Evolutionary conservation across 2,329 filamentous ascomycete species (phyloP), one percentile per base, ranked within the genome.

Genomic region (Colletotrichum cuscutae): DNA sequence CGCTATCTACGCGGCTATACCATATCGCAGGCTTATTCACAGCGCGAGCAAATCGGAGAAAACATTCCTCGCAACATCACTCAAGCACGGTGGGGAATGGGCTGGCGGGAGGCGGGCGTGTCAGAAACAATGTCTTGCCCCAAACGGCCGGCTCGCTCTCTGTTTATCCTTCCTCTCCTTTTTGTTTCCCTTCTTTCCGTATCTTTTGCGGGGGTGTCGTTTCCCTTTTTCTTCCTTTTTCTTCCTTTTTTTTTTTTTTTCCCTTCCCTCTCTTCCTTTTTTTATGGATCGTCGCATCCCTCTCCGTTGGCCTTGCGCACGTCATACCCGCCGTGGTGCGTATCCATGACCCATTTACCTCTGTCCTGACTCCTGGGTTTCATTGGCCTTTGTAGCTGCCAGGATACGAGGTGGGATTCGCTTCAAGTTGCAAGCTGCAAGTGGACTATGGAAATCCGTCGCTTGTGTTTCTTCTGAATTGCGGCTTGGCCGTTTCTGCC

Each of bases 121-220:
- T 65, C 24, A 61, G 71, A 73, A 73, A 73, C 56, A 65, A 26
- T 70, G 71, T 73, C 66, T 73, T 49, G 66, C 67, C 61, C 71
- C 66, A 53, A 70, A 65, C 60, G 54, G 46, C 66, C 49, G 70
- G 70, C 54, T 72, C 63, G 46, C 22, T 57, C 12, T 42, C 52
- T 46, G 22, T 53, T 53, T 54, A 35, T 11, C 8, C 12, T 53
- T 13, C 37, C 15, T 7, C 53, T 26, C 26, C 35, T 60, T 52
- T 19, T 42, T 46, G 28, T n/a, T 63, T 62, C 15, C 28, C 24
- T 32, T 37, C 42, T 42, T n/a, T 54, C 42, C 32, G 28, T 56
- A 24, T 28, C 22, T 59, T 37, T 60, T 65, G 61, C 67, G 49
- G 66, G 71, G 60, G n/a, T 8, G 19, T 54, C 22, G 24, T 32